Base-by-base conservation (phyloP, 202 grass and related monocot species). In the Hordeum pubiflorum region DNA sequence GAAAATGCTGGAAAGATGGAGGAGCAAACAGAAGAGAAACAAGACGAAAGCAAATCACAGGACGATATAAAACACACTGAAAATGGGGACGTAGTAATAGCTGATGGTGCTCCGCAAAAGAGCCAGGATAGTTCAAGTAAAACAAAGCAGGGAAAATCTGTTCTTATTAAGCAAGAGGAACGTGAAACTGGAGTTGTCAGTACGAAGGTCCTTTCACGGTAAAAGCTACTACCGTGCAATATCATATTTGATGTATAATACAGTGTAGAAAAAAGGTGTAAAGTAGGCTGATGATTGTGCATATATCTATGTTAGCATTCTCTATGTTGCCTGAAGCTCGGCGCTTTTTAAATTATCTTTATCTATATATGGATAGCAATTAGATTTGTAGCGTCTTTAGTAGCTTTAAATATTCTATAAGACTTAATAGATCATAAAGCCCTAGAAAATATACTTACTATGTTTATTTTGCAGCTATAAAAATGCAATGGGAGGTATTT, bases 1-100 rank as follows among this genome's bases (percentile, higher is more conserved):
- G 96, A 99, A 93, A 99, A 99, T 85, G 96, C 96, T 87, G 96
- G 96, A 65, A 99, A 99, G 89, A 93, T 99, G 96, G 96, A 99
- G 69, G 96, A 99, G 83, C 89, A 99, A 59, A 77, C 74, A n/a
- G 92, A 99, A 79, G 96, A 95, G 60, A 92, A 92, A 77, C 44
- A 78, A 12, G 92, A 75, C 65, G 90, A 91, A 83, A 91, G 33
- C 29, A 89, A 82, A 80, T 37, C 48, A 61, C 50, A 46, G 60
- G 85, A 87, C 31, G 64, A 60, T 70, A 61, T 29, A 78, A 91
- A 99, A 58, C 38, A 81, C 44, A 73, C 83, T 67, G 87, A 84
- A 72, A 99, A 92, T 86, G 85, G 88, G 11, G 82, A 81, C 6
- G n/a, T 71, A 66, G 54, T 62, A 74, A 73, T 68, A 52, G 68